phyloP scores from a whole-genome alignment of 2,329 filamentous ascomycete genomes.

The Aureobasidium musti region DNA sequence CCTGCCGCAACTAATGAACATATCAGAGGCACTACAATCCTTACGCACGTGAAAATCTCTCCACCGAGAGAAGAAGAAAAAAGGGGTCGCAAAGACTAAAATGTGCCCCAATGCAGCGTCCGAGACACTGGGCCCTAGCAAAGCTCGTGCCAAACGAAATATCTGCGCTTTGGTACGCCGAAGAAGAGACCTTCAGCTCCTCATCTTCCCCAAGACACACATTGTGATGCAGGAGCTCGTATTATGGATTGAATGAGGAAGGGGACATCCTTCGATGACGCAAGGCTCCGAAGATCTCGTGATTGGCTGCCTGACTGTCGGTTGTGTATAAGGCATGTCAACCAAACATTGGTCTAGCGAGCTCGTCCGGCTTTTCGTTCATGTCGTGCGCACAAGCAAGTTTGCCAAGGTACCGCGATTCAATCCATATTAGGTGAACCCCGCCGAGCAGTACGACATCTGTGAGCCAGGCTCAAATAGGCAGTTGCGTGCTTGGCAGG shows the following conservation, averaged over 20 bases:
- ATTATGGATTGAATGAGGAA: neutral
- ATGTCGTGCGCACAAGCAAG: neutral
- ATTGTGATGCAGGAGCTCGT: neutral
- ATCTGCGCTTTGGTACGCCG: neutral
- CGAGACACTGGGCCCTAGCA: no score
- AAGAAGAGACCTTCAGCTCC: neutral
- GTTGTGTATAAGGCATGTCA: constrained; percentile 1
- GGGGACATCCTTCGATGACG: neutral
- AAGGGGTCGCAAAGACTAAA: no score
- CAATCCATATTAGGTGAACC: neutral
- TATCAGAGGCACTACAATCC: no score
- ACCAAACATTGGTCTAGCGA: neutral
- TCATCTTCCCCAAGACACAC: neutral
- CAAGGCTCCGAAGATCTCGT: neutral
- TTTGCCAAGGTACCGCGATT: neutral
- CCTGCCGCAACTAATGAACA: no score
- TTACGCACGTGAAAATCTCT: no score
- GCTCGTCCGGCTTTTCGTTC: neutral
- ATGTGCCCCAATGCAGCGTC: no score
- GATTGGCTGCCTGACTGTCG: neutral
- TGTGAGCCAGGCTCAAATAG: neutral
- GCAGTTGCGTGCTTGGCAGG: neutral
- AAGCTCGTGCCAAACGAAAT: no score
- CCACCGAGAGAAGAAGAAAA: no score
- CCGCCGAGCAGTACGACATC: neutral